A percentile compares a stretch with the other conserved stretches of the same genome.
phyloP scores from a whole-genome alignment of 2,329 filamentous ascomycete species.

The Rhynchosporium graminicola region DNA sequence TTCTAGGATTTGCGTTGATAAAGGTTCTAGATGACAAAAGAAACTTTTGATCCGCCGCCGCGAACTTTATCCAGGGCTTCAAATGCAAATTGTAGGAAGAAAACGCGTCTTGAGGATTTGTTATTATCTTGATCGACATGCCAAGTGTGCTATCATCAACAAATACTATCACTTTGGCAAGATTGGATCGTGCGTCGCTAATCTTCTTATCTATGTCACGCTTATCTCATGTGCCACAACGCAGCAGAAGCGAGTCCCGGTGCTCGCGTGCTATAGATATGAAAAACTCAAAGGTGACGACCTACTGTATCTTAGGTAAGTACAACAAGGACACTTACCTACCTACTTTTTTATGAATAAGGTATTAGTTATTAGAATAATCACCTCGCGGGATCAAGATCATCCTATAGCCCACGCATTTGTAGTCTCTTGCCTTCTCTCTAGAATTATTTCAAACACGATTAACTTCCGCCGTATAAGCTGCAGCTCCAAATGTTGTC shows the following conservation, averaged over 20 bases:
- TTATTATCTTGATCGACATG: slow-evolving; percentile 1
- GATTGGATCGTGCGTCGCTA: slow-evolving; percentile 8
- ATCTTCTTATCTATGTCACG: neutral
- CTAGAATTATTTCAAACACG: too few species aligned
- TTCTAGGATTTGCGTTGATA: neutral
- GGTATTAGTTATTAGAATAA: too few species aligned
- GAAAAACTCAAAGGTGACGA: too few species aligned
- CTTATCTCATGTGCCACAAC: neutral
- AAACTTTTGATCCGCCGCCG: neutral
- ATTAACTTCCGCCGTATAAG: too few species aligned
- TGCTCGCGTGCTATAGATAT: slow-evolving; percentile 1
- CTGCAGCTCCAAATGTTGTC: too few species aligned
- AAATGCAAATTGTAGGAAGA: neutral
- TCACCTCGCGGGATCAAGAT: too few species aligned
- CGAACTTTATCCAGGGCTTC: neutral
- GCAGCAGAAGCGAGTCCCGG: neutral
- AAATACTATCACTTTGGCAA: neutral
- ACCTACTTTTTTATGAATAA: too few species aligned
- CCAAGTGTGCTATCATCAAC: neutral
- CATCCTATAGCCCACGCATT: too few species aligned
- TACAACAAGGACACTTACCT: too few species aligned
- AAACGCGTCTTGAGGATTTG: neutral
- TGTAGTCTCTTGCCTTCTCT: too few species aligned
- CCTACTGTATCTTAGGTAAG: too few species aligned
- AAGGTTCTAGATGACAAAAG: neutral